Evolutionary conservation across 2,329 filamentous ascomycete genomes (phyloP).

Genomic region (Venturia oleaginea): DNA sequence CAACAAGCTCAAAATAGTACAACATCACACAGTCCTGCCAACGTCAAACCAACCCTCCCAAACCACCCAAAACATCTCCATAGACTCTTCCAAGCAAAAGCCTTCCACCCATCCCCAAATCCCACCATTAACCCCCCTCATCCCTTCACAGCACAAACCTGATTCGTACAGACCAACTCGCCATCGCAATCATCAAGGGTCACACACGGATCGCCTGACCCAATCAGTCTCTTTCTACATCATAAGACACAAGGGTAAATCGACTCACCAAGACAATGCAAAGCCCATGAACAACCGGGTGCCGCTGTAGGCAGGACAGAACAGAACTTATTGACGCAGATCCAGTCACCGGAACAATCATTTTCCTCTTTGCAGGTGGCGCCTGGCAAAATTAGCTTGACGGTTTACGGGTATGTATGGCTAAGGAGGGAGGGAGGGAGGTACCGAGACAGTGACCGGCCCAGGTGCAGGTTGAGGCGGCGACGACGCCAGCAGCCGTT

Average conservation of each 20-base stretch:
- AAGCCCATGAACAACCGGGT: not conserved
- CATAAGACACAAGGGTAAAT: not conserved
- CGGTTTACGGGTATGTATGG: not conserved
- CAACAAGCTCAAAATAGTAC: too few species aligned
- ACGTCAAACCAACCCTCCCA: too few species aligned
- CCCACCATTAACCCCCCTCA: not conserved
- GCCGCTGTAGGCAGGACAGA: not conserved
- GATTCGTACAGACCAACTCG: not conserved
- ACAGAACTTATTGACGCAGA: not conserved
- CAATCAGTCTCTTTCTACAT: not conserved
- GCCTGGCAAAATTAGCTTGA: not conserved
- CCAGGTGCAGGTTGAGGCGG: not conserved
- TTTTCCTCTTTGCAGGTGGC: not conserved
- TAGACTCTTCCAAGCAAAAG: too few species aligned
- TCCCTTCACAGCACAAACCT: not conserved
- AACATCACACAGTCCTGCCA: too few species aligned
- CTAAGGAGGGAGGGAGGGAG: not conserved
- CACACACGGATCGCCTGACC: not conserved
- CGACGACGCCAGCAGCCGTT: not conserved
- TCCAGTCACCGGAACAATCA: not conserved
- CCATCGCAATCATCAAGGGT: conserved; percentile 5
- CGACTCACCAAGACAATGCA: not conserved
- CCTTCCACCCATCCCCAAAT: not conserved
- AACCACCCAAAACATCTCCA: too few species aligned
- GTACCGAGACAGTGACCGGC: not conserved